Evolutionary conservation across 208 protist species (phyloP).

Genomic region (Acanthamoeba lenticulata): DNA sequence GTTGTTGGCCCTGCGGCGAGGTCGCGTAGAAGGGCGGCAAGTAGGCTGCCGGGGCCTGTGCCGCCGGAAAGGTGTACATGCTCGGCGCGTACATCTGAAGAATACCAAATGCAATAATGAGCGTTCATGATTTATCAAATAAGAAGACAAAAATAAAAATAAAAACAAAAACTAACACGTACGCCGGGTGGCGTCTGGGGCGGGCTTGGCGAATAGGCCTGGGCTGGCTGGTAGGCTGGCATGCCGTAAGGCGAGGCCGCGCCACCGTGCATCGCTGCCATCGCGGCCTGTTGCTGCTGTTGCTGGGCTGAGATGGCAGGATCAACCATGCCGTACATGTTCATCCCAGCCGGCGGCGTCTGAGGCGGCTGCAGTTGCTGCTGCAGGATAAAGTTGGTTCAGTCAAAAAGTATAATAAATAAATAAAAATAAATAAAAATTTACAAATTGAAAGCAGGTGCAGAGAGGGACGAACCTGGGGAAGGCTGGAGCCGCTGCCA

Average conservation of each 20-base stretch:
- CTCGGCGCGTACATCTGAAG: background rate
- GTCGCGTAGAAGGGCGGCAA: background rate
- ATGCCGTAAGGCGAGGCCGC: background rate
- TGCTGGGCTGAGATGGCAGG: too few relatives aligned
- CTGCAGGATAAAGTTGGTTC: background rate
- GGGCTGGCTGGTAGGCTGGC: background rate
- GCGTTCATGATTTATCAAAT: too few relatives aligned
- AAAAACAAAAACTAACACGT: too few relatives aligned
- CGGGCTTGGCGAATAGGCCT: background rate
- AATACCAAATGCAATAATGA: too few relatives aligned
- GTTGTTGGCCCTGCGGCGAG: background rate
- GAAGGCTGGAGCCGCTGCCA: background rate
- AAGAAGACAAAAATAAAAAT: too few relatives aligned
- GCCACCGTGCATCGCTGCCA: background rate
- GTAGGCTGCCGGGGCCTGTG: background rate
- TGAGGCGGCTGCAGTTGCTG: background rate
- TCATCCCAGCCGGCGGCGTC: background rate
- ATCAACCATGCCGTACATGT: background rate
- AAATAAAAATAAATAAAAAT: background rate
- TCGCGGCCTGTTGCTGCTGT: background rate
- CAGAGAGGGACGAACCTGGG: background rate
- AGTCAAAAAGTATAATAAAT: background rate
- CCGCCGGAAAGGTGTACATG: background rate
- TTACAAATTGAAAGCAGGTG: background rate
- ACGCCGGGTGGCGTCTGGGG: background rate